phyloP scores from a whole-genome alignment of 768 basidiomycete genomes.

The Auricularia cornea region DNA sequence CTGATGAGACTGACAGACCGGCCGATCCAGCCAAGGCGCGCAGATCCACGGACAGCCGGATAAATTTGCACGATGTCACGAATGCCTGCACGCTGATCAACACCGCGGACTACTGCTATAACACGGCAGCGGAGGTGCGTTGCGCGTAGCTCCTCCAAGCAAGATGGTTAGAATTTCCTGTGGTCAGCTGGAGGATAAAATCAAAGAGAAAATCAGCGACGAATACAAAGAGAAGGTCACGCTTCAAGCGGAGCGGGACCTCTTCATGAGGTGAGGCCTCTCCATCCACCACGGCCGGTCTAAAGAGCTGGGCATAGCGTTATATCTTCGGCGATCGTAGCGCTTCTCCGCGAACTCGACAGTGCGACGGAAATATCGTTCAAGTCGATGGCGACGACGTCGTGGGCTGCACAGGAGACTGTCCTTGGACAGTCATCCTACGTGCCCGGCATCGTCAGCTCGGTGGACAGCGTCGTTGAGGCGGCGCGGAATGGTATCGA shows the following conservation, averaged over 20 bases:
- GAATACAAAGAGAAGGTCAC: conserved; percentile 72
- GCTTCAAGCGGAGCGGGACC: conserved; percentile 77
- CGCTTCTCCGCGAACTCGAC: conserved; percentile 80
- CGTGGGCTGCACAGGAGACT: conserved; percentile 72
- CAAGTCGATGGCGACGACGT: conserved; percentile 61
- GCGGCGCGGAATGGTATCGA: conserved; percentile 74
- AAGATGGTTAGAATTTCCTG: too few species aligned
- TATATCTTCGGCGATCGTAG: conserved; percentile 73
- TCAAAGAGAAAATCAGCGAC: conserved; percentile 70
- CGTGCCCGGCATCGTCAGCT: conserved; percentile 64
- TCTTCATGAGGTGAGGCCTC: conserved; percentile 69
- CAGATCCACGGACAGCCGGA: conserved; percentile 71
- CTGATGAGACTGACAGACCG: conserved; percentile 20
- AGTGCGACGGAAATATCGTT: conserved; percentile 73
- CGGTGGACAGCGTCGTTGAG: conserved; percentile 69
- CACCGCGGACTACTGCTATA: conserved; percentile 95
- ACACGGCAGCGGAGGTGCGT: conserved; percentile 79
- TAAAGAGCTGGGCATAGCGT: too few species aligned
- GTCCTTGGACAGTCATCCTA: conserved; percentile 85
- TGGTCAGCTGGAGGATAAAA: conserved; percentile 80
- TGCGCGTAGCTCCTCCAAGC: too few species aligned
- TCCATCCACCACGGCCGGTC: too few species aligned
- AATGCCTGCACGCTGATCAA: conserved; percentile 88
- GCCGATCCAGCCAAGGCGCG: conserved; percentile 38
- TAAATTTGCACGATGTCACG: conserved; percentile 65